A percentile compares a stretch with the other conserved stretches of the same genome.
Evolutionary conservation across 495 filamentous ascomycete species (phyloP).

Genomic region (Penicillium coffeae): DNA sequence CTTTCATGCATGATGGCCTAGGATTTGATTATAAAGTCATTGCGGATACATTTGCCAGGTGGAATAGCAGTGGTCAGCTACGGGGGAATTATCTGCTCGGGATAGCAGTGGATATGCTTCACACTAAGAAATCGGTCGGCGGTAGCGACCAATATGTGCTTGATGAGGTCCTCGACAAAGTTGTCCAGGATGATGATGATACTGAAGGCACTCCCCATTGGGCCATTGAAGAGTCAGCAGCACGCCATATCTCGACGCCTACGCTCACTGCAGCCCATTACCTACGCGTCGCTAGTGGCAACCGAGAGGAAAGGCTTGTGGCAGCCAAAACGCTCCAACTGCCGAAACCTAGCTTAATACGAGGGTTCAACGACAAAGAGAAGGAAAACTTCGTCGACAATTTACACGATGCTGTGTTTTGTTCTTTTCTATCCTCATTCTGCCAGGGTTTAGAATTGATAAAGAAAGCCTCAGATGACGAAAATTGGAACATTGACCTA

Average conservation of each 20-base stretch:
- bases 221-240: constrained; percentile 58
- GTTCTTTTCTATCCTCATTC: constrained; percentile 58
- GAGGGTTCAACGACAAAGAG: constrained; percentile 38
- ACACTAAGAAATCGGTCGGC: constrained; percentile 32
- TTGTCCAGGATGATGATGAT: constrained; percentile 66
- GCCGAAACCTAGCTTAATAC: constrained; percentile 40
- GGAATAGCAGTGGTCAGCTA: constrained; percentile 58
- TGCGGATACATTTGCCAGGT: constrained; percentile 69
- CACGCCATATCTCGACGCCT: constrained; percentile 60
- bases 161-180: constrained; percentile 66
- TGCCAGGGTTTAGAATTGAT: constrained; percentile 67
- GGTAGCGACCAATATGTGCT: constrained; percentile 48
- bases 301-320: constrained; percentile 51
- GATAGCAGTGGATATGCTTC: constrained; percentile 63
- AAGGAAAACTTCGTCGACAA: constrained; percentile 40
- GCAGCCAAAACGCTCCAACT: constrained; percentile 43
- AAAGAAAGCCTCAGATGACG: constrained; percentile 52
- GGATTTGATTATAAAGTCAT: constrained; percentile 62
- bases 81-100: constrained; percentile 57
- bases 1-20: constrained; percentile 56
- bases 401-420: constrained; percentile 58
- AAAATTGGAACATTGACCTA: constrained; percentile 61
- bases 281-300: constrained; percentile 61
- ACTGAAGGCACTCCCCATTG: constrained; percentile 68
- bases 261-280: constrained; percentile 64